Percentiles rank a stretch among this genome's conserved stretches.
Conservation (phyloP, 2,329 filamentous ascomycete species). For the Cordyceps pruinosa region DNA sequence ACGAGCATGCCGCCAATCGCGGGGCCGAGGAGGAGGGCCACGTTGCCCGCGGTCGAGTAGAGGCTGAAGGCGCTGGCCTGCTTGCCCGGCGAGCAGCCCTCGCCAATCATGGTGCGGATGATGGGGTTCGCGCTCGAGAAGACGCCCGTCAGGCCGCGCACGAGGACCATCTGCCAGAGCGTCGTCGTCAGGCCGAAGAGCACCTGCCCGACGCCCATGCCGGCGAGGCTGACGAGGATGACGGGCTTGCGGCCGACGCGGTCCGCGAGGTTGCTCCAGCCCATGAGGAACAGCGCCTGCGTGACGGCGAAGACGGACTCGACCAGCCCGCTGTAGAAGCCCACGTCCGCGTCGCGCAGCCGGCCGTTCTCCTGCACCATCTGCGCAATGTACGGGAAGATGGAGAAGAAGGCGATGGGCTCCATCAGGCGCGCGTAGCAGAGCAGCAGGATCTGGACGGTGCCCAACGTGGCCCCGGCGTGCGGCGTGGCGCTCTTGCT, state of each 20-base stretch:
- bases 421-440: constrained; percentile 69
- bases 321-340: constrained; percentile 73
- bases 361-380: constrained; percentile 65
- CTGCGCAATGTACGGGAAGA: constrained; percentile 72
- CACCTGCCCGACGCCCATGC: constrained; percentile 52
- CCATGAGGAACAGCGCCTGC: constrained; percentile 71
- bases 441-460: too few relatives aligned
- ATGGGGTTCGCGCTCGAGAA: constrained; percentile 70
- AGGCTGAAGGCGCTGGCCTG: constrained; percentile 69
- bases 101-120: constrained; percentile 69
- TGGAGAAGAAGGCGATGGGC: constrained; percentile 72
- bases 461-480: too few relatives aligned
- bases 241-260: constrained; percentile 65
- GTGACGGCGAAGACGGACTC: constrained; percentile 66
- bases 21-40: constrained; percentile 68
- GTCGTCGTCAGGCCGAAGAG: constrained; percentile 62
- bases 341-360: constrained; percentile 57
- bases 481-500: too few relatives aligned
- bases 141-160: constrained; percentile 62
- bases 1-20: constrained; percentile 63
- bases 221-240: constrained; percentile 58
- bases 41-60: constrained; percentile 67
- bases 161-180: constrained; percentile 67
- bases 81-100: constrained; percentile 61
- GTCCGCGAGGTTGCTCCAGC: constrained; percentile 60